Base-by-base conservation (phyloP, 345 rosid species). In the Pistacia atlantica region DNA sequence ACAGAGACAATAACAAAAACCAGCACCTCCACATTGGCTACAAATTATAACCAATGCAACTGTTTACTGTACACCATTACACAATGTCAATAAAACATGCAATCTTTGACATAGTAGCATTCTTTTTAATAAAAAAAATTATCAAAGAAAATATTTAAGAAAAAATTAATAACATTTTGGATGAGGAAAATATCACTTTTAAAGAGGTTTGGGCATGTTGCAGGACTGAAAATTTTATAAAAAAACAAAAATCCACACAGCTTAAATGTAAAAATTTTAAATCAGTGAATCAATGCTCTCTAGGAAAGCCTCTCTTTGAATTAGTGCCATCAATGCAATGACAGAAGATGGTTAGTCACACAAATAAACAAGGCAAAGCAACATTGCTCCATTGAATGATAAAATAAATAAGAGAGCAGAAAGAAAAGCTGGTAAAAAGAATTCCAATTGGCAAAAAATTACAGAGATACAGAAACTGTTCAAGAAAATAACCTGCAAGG, bases 401-500 rank as follows among this genome's bases (percentile, higher is more conserved):
- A 22, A 59, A 45, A 1, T 38, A 64, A 57, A 22, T 18, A 22
- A 14, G 63, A 58, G 56, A 69, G 57, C 10, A 60, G 17, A 70
- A 49, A 70, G 51, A n/a, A 71, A 67, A 67, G 35, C 18, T 16
- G 55, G 33, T 12, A 72, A 68, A n/a, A 12, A 28, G n/a, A 61
- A 51, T 68, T 74, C 42, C 11, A 14, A 10, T 2, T 5, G n/a
- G 8, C 33, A 2, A 13, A 61, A 74, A 58, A 51, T 16, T 13
- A 56, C 11, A 16, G 7, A 12, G 31, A 51, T 11, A 42, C 18
- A 31, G 56, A 60, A 69, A 55, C 69, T 64, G 60, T 61, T 59
- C 38, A 52, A 79, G 31, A 72, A 78, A 73, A 56, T 61, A 62
- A 93, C 99, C 99, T 92, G 93, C 28, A 70, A 76, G 38, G 99